Evolutionary conservation across 1,284 basidiomycete genomes (phyloP), one percentile per base, ranked within the genome.

Genomic region (Fistulinella cinereoalba): DNA sequence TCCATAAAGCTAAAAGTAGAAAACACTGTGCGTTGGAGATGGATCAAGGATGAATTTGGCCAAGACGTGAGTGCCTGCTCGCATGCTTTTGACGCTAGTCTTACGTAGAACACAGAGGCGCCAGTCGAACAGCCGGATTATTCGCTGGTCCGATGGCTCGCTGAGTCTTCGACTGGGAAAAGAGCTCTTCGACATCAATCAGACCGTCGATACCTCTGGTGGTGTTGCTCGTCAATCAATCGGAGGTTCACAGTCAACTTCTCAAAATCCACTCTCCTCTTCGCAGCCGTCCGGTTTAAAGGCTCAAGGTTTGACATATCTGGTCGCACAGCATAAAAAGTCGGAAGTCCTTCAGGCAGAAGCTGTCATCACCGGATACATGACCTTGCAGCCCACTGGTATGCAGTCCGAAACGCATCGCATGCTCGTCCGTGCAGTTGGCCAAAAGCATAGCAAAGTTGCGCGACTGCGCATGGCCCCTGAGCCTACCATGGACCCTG

Each of bases 61-160:
- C 71, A 80, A 56, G 83, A 85, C 58, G 90, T 90, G 58, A 69
- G 84, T 74, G 11, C 23, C 6, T 27, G 10, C 27, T 31, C 25
- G 10, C 22, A 28, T 18, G 15, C 2, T 13, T 28, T 4, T 18
- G 18, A 38, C 21, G 31, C 43, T 19, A 40, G 46, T 50, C 29
- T 50, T 13, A 56, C 18, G 34, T 28, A 34, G 32, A 41, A n/a
- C 49, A 18, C 63, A 92, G 84, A 72, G 73, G 57, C 79, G 85
- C 53, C 85, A 94, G 71, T 92, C 91, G 9, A 97, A 97, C 63
- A 81, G 85, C 52, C 85, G 92, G 15, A 75, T 95, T 31, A 82
- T 97, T 45, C 82, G 85, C 8, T 97, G 93, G 93, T 95, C 91
- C 19, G 94, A 97, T 62, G 93, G 93, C 22, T 79, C 86, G 13